phyloP scores from a whole-genome alignment of 257 asterid genomes.

The Oldenlandia corymbosa region DNA sequence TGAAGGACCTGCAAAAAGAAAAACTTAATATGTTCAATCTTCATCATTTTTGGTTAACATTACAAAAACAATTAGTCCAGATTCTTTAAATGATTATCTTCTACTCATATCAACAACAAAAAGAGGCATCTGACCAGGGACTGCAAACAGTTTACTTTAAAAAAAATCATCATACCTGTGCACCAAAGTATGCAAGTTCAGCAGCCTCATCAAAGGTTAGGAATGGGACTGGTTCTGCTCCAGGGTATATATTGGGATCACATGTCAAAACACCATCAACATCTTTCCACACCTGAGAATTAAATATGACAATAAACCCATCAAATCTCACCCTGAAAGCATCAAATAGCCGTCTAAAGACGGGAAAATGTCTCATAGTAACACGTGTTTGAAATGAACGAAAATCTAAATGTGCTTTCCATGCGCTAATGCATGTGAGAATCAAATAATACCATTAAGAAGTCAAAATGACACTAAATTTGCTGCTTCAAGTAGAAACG shows the following conservation, averaged over 20 bases:
- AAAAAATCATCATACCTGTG: slow-evolving; percentile 40
- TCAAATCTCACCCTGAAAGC: too few relatives aligned
- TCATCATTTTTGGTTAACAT: not conserved
- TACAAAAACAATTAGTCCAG: not conserved
- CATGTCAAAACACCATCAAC: slow-evolving; percentile 98
- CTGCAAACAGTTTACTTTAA: not conserved
- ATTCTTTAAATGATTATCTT: not conserved
- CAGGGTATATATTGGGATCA: slow-evolving; percentile 72
- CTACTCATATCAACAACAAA: not conserved
- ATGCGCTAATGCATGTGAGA: too few relatives aligned
- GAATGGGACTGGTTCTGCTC: slow-evolving; percentile 76
- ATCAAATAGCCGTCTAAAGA: not conserved
- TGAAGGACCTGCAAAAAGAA: slow-evolving; percentile 60
- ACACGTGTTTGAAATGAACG: not conserved
- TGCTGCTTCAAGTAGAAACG: not conserved
- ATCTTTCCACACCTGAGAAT: slow-evolving; percentile 88
- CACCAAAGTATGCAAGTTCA: slow-evolving; percentile 95
- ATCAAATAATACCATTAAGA: not conserved
- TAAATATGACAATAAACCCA: not conserved
- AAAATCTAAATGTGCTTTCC: too few relatives aligned
- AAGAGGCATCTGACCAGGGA: not conserved
- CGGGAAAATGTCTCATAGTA: not conserved
- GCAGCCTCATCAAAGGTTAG: slow-evolving; percentile 97
- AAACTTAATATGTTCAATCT: not conserved
- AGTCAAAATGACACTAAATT: not conserved